Conservation (phyloP, 2,329 filamentous ascomycete genomes). For the Sporothrix euskadiensis region DNA sequence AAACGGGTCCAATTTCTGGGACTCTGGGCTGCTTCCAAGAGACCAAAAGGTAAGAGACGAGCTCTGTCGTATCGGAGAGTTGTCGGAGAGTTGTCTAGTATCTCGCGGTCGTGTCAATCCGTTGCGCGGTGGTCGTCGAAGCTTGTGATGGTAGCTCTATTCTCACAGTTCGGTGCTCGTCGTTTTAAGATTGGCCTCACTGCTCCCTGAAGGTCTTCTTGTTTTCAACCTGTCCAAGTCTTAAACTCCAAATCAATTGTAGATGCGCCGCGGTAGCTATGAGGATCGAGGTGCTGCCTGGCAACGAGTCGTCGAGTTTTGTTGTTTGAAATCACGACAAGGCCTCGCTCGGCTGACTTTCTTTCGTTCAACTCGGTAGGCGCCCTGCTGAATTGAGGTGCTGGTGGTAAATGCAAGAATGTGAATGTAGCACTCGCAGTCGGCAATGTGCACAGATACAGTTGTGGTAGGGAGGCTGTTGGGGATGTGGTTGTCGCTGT, state of each 20-base stretch:
- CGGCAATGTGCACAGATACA: not conserved
- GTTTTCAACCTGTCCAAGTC: not conserved
- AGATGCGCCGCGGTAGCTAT: not conserved
- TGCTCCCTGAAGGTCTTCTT: not conserved
- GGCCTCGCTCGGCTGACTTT: not conserved
- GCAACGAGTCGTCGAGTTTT: not conserved
- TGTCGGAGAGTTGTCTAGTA: not conserved
- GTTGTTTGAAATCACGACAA: not conserved
- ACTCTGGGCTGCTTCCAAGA: not conserved
- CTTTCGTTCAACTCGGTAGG: not conserved
- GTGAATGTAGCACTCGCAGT: not conserved
- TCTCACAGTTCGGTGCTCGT: not conserved
- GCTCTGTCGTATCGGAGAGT: not conserved
- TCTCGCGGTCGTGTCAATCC: not conserved
- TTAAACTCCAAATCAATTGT: not conserved
- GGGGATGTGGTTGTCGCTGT: constrained; percentile 1
- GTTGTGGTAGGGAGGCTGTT: not conserved
- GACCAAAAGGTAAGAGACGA: not conserved
- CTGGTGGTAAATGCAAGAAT: not conserved
- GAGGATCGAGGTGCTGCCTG: not conserved
- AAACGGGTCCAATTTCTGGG: not conserved
- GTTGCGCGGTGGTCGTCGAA: not conserved
- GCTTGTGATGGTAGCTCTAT: not conserved
- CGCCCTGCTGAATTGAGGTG: constrained; percentile 1
- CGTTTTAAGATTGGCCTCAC: not conserved